These are phyloP conservation scores for Millerozyma miso DNA, from an alignment of 805 yeast genomes.

Conservation along the genomic window DNA sequence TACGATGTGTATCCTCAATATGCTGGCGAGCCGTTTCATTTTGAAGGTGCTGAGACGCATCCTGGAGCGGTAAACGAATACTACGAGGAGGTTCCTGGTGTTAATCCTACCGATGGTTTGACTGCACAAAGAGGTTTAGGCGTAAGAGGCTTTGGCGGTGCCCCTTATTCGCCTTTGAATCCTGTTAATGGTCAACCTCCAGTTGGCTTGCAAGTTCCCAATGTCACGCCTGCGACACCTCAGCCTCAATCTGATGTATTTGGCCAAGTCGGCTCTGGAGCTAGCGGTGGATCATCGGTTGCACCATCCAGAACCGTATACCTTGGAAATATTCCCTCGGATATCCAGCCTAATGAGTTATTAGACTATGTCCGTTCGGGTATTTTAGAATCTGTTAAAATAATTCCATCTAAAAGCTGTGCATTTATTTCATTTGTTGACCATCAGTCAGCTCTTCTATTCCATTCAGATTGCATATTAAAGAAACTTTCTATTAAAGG, in stretches of 20 bases:
- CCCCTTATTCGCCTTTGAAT: slow-evolving; percentile 1
- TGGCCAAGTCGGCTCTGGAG: slow-evolving; percentile 5
- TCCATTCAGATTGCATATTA: slow-evolving; percentile 89
- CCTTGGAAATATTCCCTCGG: slow-evolving; percentile 83
- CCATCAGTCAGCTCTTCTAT: slow-evolving; percentile 80
- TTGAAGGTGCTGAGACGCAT: slow-evolving; percentile 10
- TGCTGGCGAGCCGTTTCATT: slow-evolving; percentile 12
- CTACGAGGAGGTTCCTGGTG: slow-evolving; percentile 19
- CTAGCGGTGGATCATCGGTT: slow-evolving; percentile 10
- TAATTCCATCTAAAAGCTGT: slow-evolving; percentile 81
- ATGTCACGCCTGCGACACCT: slow-evolving; percentile 4
- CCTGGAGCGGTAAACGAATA: slow-evolving; percentile 15
- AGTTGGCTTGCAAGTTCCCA: neutral
- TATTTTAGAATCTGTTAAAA: slow-evolving; percentile 71
- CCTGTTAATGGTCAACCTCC: slow-evolving; percentile 2
- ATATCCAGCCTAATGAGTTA: slow-evolving; percentile 73
- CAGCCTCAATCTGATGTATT: slow-evolving; percentile 6
- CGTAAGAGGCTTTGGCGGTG: slow-evolving; percentile 4
- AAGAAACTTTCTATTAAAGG: slow-evolving; percentile 77
- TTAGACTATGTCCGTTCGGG: slow-evolving; percentile 91
- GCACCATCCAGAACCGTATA: slow-evolving; percentile 85
- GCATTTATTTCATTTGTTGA: slow-evolving; percentile 89
- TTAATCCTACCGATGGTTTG: slow-evolving; percentile 12
- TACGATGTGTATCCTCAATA: slow-evolving; percentile 18
- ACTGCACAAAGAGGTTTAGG: slow-evolving; percentile 5